phyloP scores from a whole-genome alignment of 306 rosid genomes.

The Parietaria judaica region DNA sequence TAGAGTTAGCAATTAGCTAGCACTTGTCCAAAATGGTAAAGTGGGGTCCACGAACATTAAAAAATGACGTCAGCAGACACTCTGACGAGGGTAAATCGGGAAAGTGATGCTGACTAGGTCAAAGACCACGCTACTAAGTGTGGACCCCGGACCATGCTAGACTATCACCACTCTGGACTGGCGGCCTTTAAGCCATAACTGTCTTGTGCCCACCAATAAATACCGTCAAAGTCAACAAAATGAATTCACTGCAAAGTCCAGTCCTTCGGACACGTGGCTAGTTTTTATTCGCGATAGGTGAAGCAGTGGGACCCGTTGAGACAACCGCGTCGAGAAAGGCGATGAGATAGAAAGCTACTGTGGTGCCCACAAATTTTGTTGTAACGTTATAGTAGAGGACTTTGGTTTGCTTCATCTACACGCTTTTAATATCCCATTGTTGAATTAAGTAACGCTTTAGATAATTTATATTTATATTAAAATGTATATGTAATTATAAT shows the following conservation, averaged over 20 bases:
- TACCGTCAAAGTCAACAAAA: neutral
- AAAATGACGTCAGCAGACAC: no score
- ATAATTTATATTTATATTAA: no score
- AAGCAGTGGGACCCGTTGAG: neutral
- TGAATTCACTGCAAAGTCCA: neutral
- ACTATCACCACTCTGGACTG: neutral
- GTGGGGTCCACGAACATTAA: no score
- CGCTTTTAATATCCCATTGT: neutral
- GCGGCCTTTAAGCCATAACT: neutral
- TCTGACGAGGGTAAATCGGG: no score
- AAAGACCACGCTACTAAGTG: no score
- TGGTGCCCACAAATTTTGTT: neutral
- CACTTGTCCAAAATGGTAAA: no score
- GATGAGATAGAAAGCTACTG: neutral
- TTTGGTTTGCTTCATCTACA: neutral
- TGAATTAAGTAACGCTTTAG: neutral
- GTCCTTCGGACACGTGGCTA: neutral
- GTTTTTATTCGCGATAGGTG: neutral
- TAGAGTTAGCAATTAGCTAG: no score
- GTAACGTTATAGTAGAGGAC: neutral
- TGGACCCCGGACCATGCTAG: neutral
- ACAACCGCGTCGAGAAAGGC: constrained; percentile 5
- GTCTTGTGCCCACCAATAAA: neutral
- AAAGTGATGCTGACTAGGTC: no score
- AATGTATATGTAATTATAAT: no score